phyloP scores from a whole-genome alignment of 306 rosid genomes.

The Cucurbita argyrosperma region DNA sequence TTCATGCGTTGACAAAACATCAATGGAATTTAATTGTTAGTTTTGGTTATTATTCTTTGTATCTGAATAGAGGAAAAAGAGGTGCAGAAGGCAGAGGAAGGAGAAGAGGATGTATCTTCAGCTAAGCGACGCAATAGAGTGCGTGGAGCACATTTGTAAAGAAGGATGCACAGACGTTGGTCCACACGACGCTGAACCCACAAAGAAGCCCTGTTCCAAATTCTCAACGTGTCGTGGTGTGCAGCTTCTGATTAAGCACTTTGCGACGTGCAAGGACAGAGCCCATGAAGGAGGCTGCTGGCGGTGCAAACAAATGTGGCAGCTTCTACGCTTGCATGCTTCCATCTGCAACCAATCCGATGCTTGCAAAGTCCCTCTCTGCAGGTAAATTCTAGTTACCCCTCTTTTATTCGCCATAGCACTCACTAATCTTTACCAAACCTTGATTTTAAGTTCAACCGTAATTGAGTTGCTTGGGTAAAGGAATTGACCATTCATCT shows the following conservation, averaged over 20 bases:
- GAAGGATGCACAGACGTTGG: conserved; percentile 47
- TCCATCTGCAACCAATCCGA: conserved; percentile 34
- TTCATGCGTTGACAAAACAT: not conserved
- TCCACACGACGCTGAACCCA: conserved; percentile 32
- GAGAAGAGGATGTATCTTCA: conserved; percentile 35
- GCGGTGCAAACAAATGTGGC: conserved; percentile 57
- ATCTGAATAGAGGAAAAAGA: conserved; percentile 22
- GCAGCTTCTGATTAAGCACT: conserved; percentile 36
- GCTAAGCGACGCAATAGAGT: conserved; percentile 41
- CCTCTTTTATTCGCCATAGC: not conserved
- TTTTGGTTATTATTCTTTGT: not conserved
- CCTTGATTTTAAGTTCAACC: not conserved
- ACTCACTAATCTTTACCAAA: not conserved
- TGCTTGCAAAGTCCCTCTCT: conserved; percentile 42
- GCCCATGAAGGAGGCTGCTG: conserved; percentile 38
- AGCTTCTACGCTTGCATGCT: conserved; percentile 42
- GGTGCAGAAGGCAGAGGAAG: conserved; percentile 23
- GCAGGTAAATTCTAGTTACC: conserved; percentile 15
- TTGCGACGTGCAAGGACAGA: conserved; percentile 29
- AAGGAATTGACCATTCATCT: not conserved
- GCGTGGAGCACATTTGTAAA: conserved; percentile 37
- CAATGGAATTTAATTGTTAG: not conserved
- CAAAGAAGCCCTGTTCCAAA: conserved; percentile 18
- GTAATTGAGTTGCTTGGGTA: not conserved
- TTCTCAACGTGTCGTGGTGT: conserved; percentile 45